phyloP scores from a whole-genome alignment of 2,329 filamentous ascomycete genomes.

The Trichoderma hamatum region DNA sequence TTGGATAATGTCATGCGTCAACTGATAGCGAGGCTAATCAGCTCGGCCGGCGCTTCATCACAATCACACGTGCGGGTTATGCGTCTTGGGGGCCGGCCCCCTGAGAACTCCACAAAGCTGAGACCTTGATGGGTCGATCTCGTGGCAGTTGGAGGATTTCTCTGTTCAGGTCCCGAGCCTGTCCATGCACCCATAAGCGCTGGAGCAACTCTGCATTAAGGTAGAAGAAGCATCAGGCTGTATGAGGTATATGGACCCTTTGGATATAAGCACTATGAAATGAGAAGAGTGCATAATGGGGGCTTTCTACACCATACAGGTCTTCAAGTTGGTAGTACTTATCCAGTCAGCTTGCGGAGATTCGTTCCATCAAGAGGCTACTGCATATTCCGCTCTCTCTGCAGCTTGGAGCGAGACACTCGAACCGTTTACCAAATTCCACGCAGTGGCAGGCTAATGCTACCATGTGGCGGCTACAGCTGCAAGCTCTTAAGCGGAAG shows the following conservation, averaged over 20 bases:
- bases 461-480: conserved; percentile 2
- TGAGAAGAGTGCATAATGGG: not conserved
- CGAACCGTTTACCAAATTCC: not conserved
- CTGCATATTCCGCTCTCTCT: not conserved
- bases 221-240: not conserved
- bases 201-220: not conserved
- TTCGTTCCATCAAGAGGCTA: not conserved
- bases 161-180: not conserved
- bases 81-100: not conserved
- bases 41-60: conserved; percentile 7
- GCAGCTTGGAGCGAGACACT: not conserved
- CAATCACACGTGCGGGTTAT: not conserved
- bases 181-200: not conserved
- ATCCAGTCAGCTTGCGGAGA: not conserved
- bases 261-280: not conserved
- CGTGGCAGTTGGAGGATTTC: not conserved
- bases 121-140: conserved; percentile 17
- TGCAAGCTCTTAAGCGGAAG: conserved; percentile 25
- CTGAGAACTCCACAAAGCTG: conserved; percentile 13
- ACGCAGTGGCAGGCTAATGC: not conserved
- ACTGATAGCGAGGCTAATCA: not conserved
- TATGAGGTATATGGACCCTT: not conserved
- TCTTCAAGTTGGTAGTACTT: not conserved
- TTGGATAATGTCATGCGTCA: conserved; percentile 11
- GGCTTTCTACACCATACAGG: no score